These are phyloP conservation scores for Colletotrichum liaoningense DNA, from an alignment of 2,329 filamentous ascomycete genomes.

Conservation along the genomic window DNA sequence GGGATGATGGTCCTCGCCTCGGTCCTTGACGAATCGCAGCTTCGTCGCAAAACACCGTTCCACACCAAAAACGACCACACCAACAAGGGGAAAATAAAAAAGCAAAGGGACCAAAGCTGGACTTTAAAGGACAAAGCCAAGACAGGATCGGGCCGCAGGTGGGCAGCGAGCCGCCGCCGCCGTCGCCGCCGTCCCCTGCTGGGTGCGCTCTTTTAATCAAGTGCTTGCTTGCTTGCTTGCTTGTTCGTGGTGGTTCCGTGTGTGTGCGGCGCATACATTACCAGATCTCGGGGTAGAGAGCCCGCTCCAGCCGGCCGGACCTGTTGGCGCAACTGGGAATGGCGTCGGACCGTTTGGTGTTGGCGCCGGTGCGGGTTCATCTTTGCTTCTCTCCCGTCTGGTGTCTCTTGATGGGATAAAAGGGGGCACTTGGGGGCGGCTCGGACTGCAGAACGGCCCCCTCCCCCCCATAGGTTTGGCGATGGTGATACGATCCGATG, in stretches of 20 bases:
- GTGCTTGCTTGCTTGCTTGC: too few relatives aligned
- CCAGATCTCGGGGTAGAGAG: constrained; percentile 23
- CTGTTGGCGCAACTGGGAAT: background rate
- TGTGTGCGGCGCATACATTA: constrained; percentile 15
- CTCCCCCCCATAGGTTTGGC: background rate
- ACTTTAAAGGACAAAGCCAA: constrained; percentile 15
- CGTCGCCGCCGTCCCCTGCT: too few relatives aligned
- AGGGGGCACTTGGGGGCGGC: too few relatives aligned
- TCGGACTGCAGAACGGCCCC: background rate
- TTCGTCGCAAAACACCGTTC: background rate
- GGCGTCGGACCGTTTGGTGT: background rate
- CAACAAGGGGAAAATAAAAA: background rate
- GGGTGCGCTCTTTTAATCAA: background rate
- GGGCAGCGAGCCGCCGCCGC: background rate
- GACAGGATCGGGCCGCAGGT: constrained; percentile 32
- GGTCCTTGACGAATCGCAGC: constrained; percentile 11
- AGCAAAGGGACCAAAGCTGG: constrained; percentile 7
- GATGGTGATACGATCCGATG: constrained; percentile 2
- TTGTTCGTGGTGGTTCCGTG: background rate
- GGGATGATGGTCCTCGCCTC: background rate
- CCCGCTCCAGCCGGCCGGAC: background rate
- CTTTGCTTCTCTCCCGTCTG: background rate
- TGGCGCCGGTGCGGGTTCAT: background rate
- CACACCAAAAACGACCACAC: background rate
- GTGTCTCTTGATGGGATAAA: background rate